A percentile compares a stretch with the other conserved stretches of the same genome.
Evolutionary conservation across 2,329 filamentous ascomycete species (phyloP).

Genomic region (Aspergillus fumigatus): DNA sequence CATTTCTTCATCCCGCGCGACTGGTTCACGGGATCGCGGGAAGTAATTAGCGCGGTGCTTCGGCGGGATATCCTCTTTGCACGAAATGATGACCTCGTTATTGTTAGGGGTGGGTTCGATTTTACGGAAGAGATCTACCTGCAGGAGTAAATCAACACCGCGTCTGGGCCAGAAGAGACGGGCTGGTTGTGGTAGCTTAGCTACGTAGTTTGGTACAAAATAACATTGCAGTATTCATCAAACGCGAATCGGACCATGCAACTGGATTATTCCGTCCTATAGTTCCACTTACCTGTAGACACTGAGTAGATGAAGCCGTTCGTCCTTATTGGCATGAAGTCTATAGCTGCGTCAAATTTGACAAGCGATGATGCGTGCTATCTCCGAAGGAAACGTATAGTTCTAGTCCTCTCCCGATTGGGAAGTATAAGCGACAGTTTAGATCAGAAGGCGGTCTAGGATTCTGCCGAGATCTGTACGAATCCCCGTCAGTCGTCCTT

Average conservation of each 20-base stretch:
- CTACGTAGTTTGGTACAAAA: neutral
- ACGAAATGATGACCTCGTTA: neutral
- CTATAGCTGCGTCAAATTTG: neutral
- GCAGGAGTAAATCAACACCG: too few relatives aligned
- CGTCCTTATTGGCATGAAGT: neutral
- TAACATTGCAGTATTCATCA: neutral
- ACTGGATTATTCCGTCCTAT: neutral
- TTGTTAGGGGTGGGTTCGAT: neutral
- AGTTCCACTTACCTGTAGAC: neutral
- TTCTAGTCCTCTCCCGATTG: neutral
- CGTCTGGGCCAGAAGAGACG: too few relatives aligned
- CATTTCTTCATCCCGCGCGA: too few relatives aligned
- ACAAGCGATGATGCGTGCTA: neutral
- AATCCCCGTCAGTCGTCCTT: neutral
- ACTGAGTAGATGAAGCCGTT: neutral
- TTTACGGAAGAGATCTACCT: too few relatives aligned
- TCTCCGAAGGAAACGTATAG: neutral
- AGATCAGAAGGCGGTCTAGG: slow-evolving; percentile 9
- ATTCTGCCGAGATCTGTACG: slow-evolving; percentile 13
- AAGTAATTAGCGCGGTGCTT: neutral
- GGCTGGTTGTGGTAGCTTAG: neutral
- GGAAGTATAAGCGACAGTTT: neutral
- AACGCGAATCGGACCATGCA: neutral
- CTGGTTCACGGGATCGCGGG: neutral
- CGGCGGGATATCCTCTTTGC: neutral